Evolutionary conservation across 1,284 basidiomycete genomes (phyloP).

Genomic region (Vanrija pseudolonga): DNA sequence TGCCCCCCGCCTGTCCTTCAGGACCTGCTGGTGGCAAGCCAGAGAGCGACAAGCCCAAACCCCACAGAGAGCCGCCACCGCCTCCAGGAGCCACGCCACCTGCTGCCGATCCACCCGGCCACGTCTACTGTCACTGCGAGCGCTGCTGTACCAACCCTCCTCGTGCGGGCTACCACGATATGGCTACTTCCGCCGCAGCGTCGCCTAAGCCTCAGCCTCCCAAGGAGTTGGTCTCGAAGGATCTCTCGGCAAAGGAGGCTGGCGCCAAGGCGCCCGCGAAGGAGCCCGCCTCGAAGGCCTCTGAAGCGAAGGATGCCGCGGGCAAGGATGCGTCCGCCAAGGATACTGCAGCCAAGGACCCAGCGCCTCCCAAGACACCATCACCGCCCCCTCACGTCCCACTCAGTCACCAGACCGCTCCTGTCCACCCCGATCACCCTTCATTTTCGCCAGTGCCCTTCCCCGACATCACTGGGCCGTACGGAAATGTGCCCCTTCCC

Average conservation of each 20-base stretch:
- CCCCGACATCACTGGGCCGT: too few species aligned
- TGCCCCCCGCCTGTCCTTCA: too few species aligned
- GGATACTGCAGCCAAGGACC: not conserved
- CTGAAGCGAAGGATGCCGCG: not conserved
- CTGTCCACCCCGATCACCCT: too few species aligned
- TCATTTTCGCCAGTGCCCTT: too few species aligned
- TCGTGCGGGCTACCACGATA: not conserved
- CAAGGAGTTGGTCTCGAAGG: not conserved
- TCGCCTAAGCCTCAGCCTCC: not conserved
- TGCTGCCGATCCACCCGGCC: not conserved
- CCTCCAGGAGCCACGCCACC: not conserved
- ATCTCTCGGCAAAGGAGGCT: too few species aligned
- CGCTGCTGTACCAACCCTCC: constrained; percentile 14
- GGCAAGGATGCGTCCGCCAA: not conserved
- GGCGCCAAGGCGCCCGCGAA: not conserved
- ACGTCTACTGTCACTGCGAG: constrained; percentile 5
- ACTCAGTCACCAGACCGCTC: too few species aligned
- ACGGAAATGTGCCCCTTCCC: not conserved
- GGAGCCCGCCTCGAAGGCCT: not conserved
- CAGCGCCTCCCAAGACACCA: not conserved
- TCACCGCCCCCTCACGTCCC: too few species aligned
- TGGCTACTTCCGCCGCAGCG: not conserved
- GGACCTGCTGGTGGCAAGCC: too few species aligned
- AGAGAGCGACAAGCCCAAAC: not conserved
- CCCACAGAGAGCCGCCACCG: not conserved